Evolutionary conservation across 176 grass and related monocot species (phyloP).

Genomic region (Musa beccarii): DNA sequence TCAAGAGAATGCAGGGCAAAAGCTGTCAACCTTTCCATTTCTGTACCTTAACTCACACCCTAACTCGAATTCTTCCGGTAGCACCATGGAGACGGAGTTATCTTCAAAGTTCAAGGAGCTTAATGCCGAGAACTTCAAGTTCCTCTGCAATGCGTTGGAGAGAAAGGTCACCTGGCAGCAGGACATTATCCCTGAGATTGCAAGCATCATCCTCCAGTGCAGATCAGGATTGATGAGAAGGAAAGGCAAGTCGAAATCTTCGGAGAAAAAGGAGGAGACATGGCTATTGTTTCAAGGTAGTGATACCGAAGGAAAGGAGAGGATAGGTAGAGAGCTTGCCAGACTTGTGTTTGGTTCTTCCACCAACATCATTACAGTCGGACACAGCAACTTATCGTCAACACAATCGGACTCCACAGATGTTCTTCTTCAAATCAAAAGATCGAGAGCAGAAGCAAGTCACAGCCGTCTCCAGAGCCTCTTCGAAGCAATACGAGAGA

Average conservation of each 20-base stretch:
- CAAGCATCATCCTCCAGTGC: slow-evolving; percentile 59
- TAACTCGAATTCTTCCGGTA: slow-evolving; percentile 29
- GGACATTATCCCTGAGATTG: slow-evolving; percentile 41
- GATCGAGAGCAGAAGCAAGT: slow-evolving; percentile 29
- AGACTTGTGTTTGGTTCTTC: slow-evolving; percentile 57
- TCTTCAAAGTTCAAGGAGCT: slow-evolving; percentile 67
- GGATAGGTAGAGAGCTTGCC: slow-evolving; percentile 56
- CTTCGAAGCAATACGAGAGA: slow-evolving; percentile 28
- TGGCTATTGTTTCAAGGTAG: slow-evolving; percentile 86
- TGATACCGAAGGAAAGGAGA: slow-evolving; percentile 50
- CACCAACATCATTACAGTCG: slow-evolving; percentile 35
- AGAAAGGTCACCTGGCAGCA: slow-evolving; percentile 29
- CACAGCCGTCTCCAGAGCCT: slow-evolving; percentile 24
- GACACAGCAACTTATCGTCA: slow-evolving; percentile 6
- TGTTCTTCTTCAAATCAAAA: slow-evolving; percentile 24
- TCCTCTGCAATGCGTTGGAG: slow-evolving; percentile 55
- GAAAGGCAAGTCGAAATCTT: slow-evolving; percentile 26
- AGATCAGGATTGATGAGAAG: slow-evolving; percentile 56
- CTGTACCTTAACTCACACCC: slow-evolving; percentile 1
- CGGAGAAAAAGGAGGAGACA: slow-evolving; percentile 26
- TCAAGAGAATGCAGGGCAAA: slow-evolving; percentile 1
- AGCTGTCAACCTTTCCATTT: slow-evolving; percentile 15
- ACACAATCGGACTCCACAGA: slow-evolving; percentile 30
- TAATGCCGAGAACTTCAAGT: slow-evolving; percentile 72
- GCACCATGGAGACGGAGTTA: slow-evolving; percentile 2